Percentiles rank a stretch among this genome's conserved stretches.
Evolutionary conservation across 2,329 filamentous ascomycete genomes (phyloP).

Genomic region (Rasamsonia emersonii): DNA sequence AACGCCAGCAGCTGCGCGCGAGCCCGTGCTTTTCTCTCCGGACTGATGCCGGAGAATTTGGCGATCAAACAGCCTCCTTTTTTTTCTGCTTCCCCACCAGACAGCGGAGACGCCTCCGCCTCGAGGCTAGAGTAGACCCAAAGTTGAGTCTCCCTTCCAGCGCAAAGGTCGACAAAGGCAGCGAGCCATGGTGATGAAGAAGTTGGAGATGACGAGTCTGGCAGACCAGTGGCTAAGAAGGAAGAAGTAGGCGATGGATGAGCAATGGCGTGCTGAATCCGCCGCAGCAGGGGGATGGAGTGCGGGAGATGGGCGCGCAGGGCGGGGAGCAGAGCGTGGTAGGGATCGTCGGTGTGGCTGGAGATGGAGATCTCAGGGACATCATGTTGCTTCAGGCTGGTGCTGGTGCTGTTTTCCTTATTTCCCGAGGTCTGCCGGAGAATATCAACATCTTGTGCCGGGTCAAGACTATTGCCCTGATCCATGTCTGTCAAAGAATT

Average conservation of each 20-base stretch:
- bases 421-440: too few relatives aligned
- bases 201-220: conserved; percentile 5
- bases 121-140: conserved; percentile 35
- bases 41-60: conserved; percentile 8
- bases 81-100: conserved; percentile 5
- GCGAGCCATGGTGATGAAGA: conserved; percentile 27
- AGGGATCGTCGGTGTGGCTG: conserved; percentile 7
- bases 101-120: conserved; percentile 8
- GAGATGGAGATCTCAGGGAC: neutral
- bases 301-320: conserved; percentile 29
- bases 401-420: neutral
- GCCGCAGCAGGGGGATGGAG: conserved; percentile 27
- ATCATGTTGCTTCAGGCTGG: neutral
- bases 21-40: conserved; percentile 9
- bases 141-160: conserved; percentile 33
- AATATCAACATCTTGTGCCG: too few relatives aligned
- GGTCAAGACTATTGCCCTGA: too few relatives aligned
- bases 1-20: conserved; percentile 22
- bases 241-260: conserved; percentile 24
- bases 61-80: conserved; percentile 9
- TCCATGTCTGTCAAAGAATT: too few relatives aligned
- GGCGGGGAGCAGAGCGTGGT: conserved; percentile 13
- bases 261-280: conserved; percentile 29
- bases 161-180: conserved; percentile 31
- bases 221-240: conserved; percentile 25